phyloP scores from a whole-genome alignment of 176 grass and related monocot genomes.

The Lolium multiflorum region DNA sequence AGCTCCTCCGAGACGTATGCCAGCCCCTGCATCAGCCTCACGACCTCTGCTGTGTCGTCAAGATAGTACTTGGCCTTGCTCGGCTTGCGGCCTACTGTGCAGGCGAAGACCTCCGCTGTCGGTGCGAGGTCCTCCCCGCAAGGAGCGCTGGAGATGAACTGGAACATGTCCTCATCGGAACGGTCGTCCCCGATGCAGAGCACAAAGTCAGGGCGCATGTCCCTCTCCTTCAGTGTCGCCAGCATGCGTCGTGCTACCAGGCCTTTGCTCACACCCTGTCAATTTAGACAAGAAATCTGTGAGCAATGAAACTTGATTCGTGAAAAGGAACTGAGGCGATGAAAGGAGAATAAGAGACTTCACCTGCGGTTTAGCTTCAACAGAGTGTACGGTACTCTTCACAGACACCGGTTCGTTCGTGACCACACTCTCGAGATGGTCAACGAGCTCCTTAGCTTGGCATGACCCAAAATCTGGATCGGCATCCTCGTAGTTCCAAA shows the following conservation, averaged over 20 bases:
- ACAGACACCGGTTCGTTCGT: constrained; percentile 88
- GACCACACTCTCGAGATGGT: constrained; percentile 83
- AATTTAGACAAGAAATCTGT: background rate
- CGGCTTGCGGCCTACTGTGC: constrained; percentile 84
- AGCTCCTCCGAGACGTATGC: constrained; percentile 73
- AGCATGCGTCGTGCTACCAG: constrained; percentile 71
- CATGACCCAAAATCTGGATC: constrained; percentile 96
- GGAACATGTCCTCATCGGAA: constrained; percentile 97
- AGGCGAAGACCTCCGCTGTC: constrained; percentile 80
- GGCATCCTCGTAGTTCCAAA: constrained; percentile 92
- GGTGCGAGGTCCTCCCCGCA: constrained; percentile 48
- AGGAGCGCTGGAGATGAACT: constrained; percentile 60
- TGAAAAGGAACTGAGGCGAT: background rate
- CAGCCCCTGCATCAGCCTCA: constrained; percentile 89
- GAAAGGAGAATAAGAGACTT: background rate
- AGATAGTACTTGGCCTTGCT: constrained; percentile 98
- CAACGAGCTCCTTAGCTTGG: constrained; percentile 92
- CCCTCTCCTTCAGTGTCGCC: constrained; percentile 58
- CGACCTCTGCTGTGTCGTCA: constrained; percentile 79
- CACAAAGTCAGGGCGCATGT: constrained; percentile 64
- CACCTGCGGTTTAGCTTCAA: constrained; percentile 93
- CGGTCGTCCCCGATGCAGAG: constrained; percentile 91
- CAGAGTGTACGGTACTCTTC: constrained; percentile 68
- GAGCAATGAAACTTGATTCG: background rate
- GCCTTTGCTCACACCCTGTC: constrained; percentile 89